Conservation (phyloP, 2,329 filamentous ascomycete species). For the Graphilbum fragrans region DNA sequence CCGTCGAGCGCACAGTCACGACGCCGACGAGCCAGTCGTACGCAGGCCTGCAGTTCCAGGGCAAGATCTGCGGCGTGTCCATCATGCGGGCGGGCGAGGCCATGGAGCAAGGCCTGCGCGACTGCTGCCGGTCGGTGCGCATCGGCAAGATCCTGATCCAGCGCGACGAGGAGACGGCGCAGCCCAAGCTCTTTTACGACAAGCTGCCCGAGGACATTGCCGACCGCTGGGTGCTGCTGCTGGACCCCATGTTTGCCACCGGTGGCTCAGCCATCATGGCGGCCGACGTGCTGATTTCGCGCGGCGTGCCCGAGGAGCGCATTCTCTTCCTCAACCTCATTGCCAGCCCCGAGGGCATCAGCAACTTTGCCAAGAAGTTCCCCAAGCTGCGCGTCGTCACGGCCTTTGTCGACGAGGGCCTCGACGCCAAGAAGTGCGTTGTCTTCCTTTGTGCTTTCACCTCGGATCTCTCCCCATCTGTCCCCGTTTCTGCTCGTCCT, state of each 20-base stretch:
- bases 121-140: conserved; percentile 94
- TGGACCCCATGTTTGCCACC: conserved; percentile 99
- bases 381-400: conserved; percentile 86
- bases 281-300: conserved; percentile 79
- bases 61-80: conserved; percentile 95
- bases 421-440: conserved; percentile 85
- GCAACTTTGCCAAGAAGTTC: conserved; percentile 79
- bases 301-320: conserved; percentile 85
- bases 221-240: conserved; percentile 79
- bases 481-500: background rate
- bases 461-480: background rate
- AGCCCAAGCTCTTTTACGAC: conserved; percentile 92
- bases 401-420: conserved; percentile 84
- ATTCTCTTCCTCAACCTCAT: conserved; percentile 97
- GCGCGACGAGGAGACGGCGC: conserved; percentile 84
- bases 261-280: conserved; percentile 96
- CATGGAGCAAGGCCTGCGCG: conserved; percentile 93
- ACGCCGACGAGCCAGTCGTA: conserved; percentile 86
- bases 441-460: conserved; percentile 4
- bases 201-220: conserved; percentile 93
- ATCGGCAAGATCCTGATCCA: conserved; percentile 99
- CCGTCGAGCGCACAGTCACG: conserved; percentile 76
- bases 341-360: conserved; percentile 86
- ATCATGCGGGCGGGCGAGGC: conserved; percentile 98
- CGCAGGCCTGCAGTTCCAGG: conserved; percentile 85